Conservation (phyloP, 2,329 filamentous ascomycete genomes). For the Ophiostoma novo-ulmi region DNA sequence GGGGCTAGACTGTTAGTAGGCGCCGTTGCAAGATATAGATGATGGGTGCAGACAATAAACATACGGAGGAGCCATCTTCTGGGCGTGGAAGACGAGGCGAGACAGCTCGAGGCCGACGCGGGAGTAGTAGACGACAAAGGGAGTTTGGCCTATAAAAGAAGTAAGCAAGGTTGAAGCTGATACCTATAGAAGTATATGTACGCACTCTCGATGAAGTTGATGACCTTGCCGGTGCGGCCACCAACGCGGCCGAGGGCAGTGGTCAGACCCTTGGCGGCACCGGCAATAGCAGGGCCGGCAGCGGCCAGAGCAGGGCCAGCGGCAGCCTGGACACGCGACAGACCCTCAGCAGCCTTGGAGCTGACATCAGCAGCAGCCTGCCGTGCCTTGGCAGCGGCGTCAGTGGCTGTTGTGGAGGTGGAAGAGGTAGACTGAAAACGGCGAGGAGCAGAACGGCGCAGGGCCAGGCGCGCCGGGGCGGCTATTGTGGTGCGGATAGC, state of each 20-base stretch:
- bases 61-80: conserved; percentile 95
- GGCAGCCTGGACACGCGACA: conserved; percentile 73
- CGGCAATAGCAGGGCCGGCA: conserved; percentile 70
- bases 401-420: conserved; percentile 45
- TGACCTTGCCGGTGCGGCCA: conserved; percentile 72
- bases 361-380: conserved; percentile 41
- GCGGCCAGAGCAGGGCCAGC: conserved; percentile 73
- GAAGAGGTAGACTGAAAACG: conserved; percentile 55
- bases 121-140: conserved; percentile 85
- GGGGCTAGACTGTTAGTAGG: conserved; percentile 48
- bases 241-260: conserved; percentile 70
- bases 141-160: conserved; percentile 63
- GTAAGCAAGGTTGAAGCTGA: not conserved
- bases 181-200: conserved; percentile 25
- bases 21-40: not conserved
- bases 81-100: conserved; percentile 80
- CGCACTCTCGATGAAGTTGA: conserved; percentile 84
- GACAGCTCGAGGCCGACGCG: conserved; percentile 81
- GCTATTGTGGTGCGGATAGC: conserved; percentile 38
- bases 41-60: conserved; percentile 35
- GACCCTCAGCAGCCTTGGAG: conserved; percentile 71
- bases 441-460: conserved; percentile 40
- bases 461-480: conserved; percentile 30
- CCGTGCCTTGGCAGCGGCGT: conserved; percentile 41
- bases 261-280: conserved; percentile 62